Base-by-base conservation (phyloP, 1,139 yeast genomes). In the Geotrichum cucujoidarum region DNA sequence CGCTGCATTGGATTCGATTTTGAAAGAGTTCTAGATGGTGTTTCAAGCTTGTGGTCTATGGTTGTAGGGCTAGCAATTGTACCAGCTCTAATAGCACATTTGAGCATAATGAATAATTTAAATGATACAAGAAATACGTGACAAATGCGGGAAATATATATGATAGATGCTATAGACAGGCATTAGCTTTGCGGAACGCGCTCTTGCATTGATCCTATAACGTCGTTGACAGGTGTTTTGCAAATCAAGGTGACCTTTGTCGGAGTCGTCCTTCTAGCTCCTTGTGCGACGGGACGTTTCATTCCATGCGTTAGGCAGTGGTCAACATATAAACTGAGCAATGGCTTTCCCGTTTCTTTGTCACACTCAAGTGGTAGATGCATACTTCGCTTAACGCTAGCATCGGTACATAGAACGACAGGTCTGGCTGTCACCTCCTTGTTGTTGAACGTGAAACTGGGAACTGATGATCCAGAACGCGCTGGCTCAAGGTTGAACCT, bases 361-460 rank as follows among this genome's bases (percentile, higher is more conserved):
- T 63, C 68, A 2, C 57, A 39, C 22, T 55, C 59, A 20, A 55
- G 48, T 10, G 46, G 34, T 33, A 29, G 30, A 16, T 21, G 17
- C 37, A 47, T 41, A 13, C 30, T 36, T 17, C 47, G 40, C 13
- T 37, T 37, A 3, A 32, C 11, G 13, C 56, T 53, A 47, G 52
- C 39, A 7, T 30, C 34, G 5, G 21, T 31, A 21, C 74, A 70
- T 41, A 67, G 48, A 16, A 68, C 50, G 7, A 60, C 61, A 1
- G 74, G 63, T 5, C 50, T 48, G 54, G 67, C 55, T 8, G 46
- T 41, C 1, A 66, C 67, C 1, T 50, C 59, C 53, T 69, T 72
- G 10, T 74, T 79, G 2, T 65, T 55, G 1, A 71, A 59, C 36
- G 71, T 58, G 36, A 72, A 60, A 0, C 62, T 49, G 14, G 61